These are phyloP conservation scores for Beauveria caledonica DNA, from an alignment of 2,329 filamentous ascomycete species.

Conservation along the genomic window DNA sequence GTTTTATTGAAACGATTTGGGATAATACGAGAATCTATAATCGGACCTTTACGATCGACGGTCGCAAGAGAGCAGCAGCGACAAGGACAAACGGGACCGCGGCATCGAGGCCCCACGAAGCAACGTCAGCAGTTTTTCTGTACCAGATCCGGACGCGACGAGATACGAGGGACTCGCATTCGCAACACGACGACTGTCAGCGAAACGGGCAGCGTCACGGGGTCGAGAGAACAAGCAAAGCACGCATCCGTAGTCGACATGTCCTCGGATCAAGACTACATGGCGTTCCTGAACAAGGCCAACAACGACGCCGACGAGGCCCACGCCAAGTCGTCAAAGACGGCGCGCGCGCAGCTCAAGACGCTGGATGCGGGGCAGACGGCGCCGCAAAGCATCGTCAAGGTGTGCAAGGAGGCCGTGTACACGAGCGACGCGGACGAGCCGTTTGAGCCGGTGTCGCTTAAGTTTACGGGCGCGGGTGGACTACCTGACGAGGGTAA, in stretches of 20 bases:
- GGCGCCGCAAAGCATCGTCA: slow-evolving; percentile 51
- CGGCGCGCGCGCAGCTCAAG: slow-evolving; percentile 36
- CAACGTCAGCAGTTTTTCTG: slow-evolving; percentile 1
- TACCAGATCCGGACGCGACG: neutral
- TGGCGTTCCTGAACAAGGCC: slow-evolving; percentile 77
- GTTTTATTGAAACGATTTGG: neutral
- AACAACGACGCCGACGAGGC: slow-evolving; percentile 69
- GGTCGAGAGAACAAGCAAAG: neutral
- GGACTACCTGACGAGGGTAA: slow-evolving; percentile 54
- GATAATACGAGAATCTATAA: neutral
- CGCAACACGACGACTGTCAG: neutral
- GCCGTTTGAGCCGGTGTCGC: slow-evolving; percentile 68
- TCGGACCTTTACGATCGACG: neutral
- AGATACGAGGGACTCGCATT: neutral
- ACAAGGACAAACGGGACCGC: neutral
- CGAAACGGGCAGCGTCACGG: neutral
- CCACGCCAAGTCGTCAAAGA: slow-evolving; percentile 23
- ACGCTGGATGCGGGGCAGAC: slow-evolving; percentile 43
- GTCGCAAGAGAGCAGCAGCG: neutral
- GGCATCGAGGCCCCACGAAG: slow-evolving; percentile 1
- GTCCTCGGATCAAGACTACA: slow-evolving; percentile 75
- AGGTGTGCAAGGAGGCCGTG: slow-evolving; percentile 45
- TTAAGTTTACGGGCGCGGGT: slow-evolving; percentile 48
- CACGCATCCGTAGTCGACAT: slow-evolving; percentile 33
- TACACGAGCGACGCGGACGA: slow-evolving; percentile 82